Conservation (phyloP, 495 filamentous ascomycete species). For the Pseudevernia furfuracea region DNA sequence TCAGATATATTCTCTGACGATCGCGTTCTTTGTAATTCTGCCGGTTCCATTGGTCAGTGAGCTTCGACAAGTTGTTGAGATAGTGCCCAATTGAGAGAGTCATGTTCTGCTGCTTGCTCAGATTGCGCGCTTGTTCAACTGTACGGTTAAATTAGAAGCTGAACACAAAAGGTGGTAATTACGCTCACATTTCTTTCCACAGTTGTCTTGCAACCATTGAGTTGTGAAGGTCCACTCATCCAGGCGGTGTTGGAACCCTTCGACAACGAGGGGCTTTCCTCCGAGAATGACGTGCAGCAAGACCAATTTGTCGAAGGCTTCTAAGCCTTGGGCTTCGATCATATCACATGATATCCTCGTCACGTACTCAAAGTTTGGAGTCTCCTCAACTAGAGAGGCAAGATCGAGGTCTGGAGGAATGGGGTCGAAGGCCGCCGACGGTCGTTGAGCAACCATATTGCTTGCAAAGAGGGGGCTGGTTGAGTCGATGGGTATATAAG, state of each 20-base stretch:
- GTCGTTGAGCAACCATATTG: constrained; percentile 60
- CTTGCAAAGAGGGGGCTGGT: background rate
- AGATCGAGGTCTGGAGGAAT: constrained; percentile 79
- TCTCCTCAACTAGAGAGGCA: constrained; percentile 59
- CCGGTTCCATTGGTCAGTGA: constrained; percentile 65
- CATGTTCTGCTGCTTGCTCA: constrained; percentile 58
- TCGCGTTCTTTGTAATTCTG: constrained; percentile 60
- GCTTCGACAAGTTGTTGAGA: constrained; percentile 66
- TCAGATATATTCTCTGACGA: constrained; percentile 82
- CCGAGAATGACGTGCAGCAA: constrained; percentile 69
- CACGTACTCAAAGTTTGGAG: constrained; percentile 77
- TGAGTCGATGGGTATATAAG: background rate
- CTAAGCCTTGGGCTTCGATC: constrained; percentile 61
- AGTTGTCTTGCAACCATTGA: constrained; percentile 66
- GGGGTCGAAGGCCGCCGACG: constrained; percentile 69
- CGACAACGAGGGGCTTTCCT: constrained; percentile 79
- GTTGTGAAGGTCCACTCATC: constrained; percentile 69
- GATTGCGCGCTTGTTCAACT: constrained; percentile 67
- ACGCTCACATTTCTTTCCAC: constrained; percentile 63
- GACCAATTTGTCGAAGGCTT: constrained; percentile 73
- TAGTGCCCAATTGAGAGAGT: constrained; percentile 83
- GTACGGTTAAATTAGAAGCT: constrained; percentile 16
- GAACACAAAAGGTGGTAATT: background rate
- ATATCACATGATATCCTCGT: constrained; percentile 64
- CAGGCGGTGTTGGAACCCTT: constrained; percentile 64